Evolutionary conservation across 257 asterid genomes (phyloP).

Genomic region (Nicotiana benthamiana): DNA sequence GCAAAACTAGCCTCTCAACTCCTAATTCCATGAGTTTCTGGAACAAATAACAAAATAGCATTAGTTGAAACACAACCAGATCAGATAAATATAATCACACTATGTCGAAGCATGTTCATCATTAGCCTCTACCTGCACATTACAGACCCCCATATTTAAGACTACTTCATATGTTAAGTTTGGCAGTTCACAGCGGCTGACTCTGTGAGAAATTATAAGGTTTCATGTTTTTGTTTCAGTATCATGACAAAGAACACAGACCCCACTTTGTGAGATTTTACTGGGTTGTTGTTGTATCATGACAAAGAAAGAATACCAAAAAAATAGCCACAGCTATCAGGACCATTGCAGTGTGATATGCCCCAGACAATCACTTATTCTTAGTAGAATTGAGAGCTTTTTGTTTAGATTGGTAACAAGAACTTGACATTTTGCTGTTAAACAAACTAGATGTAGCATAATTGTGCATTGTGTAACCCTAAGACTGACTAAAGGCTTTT

Average conservation of each 20-base stretch:
- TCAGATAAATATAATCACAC: background rate
- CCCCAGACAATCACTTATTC: background rate
- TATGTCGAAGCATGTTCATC: background rate
- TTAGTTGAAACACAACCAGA: background rate
- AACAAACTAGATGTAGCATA: background rate
- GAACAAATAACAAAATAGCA: conserved; percentile 9
- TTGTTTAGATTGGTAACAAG: background rate
- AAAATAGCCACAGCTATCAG: background rate
- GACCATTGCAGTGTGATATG: background rate
- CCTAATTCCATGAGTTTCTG: conserved; percentile 58
- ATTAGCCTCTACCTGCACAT: background rate
- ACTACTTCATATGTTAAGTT: background rate
- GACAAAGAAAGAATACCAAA: background rate
- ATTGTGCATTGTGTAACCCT: background rate
- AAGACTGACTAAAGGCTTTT: background rate
- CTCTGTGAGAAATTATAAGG: background rate
- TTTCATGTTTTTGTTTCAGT: background rate
- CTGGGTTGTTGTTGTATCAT: background rate
- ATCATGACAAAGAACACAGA: background rate
- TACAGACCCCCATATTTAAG: background rate
- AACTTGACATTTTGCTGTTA: background rate
- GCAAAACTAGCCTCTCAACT: conserved; percentile 71
- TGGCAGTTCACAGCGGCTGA: background rate
- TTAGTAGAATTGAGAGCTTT: background rate
- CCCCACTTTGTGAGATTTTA: too few species aligned